A percentile compares a stretch with the other conserved stretches of the same genome.
Evolutionary conservation across 805 yeast species (phyloP).

Genomic region (Myxozyma neotropica): DNA sequence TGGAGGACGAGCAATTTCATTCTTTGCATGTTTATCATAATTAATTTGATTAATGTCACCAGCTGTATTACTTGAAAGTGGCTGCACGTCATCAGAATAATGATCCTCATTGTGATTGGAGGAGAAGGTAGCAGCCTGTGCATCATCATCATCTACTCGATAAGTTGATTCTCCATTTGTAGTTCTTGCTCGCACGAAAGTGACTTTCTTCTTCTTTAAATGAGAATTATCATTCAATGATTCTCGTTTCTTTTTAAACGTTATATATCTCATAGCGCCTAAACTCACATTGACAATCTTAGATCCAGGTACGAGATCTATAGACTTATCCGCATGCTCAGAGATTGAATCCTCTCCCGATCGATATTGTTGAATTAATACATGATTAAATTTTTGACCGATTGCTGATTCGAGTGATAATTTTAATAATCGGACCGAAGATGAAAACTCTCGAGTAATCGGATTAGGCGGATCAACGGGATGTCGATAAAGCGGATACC

Average conservation of each 20-base stretch:
- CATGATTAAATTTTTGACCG: slow-evolving; percentile 28
- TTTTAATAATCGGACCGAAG: not conserved
- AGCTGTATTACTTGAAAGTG: not conserved
- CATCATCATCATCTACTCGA: not conserved
- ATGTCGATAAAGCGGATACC: slow-evolving; percentile 32
- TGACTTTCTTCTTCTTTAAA: not conserved
- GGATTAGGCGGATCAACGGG: slow-evolving; percentile 28
- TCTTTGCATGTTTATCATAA: slow-evolving; percentile 1
- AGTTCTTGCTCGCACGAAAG: not conserved
- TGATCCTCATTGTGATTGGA: not conserved
- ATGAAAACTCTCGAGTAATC: slow-evolving; percentile 9
- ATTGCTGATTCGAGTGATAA: slow-evolving; percentile 7
- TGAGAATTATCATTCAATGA: not conserved
- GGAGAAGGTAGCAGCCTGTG: not conserved
- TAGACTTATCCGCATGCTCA: slow-evolving; percentile 35
- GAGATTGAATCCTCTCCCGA: slow-evolving; percentile 30
- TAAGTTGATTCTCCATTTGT: not conserved
- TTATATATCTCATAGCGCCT: slow-evolving; percentile 31
- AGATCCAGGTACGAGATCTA: slow-evolving; percentile 34
- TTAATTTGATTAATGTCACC: not conserved
- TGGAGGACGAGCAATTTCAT: slow-evolving; percentile 5
- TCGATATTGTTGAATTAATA: slow-evolving; percentile 32
- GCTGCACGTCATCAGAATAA: not conserved
- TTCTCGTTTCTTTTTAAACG: slow-evolving; percentile 16
- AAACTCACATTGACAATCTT: slow-evolving; percentile 28